Conservation (phyloP, 441 rosid species). For the Macaranga tanarius region DNA sequence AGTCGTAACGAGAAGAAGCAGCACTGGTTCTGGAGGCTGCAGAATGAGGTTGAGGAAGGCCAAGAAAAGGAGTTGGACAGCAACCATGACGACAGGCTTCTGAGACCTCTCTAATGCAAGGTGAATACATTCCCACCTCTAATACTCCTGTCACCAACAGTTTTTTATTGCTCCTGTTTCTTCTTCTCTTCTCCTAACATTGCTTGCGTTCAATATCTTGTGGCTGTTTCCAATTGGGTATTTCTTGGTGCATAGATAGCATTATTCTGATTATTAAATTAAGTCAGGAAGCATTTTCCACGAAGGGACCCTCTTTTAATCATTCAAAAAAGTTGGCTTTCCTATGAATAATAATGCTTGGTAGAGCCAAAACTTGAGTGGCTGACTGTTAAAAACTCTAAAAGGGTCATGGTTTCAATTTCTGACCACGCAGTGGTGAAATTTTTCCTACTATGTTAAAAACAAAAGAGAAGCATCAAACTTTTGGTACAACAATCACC, state of each 20-base stretch:
- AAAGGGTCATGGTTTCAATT: too few species aligned
- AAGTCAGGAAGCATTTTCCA: constrained; percentile 1
- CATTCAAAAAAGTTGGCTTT: not conserved
- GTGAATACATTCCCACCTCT: constrained; percentile 35
- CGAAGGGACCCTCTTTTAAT: constrained; percentile 20
- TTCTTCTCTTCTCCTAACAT: not conserved
- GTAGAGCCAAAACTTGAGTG: too few species aligned
- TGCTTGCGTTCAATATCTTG: not conserved
- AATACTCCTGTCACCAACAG: not conserved
- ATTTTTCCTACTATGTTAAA: too few species aligned
- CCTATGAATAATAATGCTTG: not conserved
- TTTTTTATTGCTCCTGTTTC: not conserved
- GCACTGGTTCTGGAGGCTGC: constrained; percentile 27
- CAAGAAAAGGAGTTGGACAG: constrained; percentile 46
- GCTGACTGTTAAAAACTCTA: too few species aligned
- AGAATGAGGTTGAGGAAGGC: constrained; percentile 29
- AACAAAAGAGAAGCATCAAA: not conserved
- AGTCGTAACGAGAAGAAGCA: constrained; percentile 44
- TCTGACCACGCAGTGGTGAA: too few species aligned
- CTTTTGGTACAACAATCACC: not conserved
- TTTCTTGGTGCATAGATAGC: not conserved
- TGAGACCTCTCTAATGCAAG: constrained; percentile 42
- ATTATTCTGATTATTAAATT: not conserved
- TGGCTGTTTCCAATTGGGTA: not conserved
- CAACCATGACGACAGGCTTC: constrained; percentile 53